Conservation (phyloP, 2,329 filamentous ascomycete species). For the Septoria petroselini region DNA sequence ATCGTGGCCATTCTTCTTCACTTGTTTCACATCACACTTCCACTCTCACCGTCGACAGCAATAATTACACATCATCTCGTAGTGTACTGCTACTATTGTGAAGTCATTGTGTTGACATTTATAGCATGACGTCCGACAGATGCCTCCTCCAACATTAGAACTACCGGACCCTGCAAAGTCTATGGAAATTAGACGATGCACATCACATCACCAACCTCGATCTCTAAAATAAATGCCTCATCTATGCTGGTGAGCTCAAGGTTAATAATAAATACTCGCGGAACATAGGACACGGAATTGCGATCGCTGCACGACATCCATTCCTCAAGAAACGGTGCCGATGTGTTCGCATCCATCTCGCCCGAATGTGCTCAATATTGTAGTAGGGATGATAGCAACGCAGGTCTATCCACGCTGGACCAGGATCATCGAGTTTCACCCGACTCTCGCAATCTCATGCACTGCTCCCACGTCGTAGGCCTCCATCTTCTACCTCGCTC, state of each 20-base stretch:
- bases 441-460: neutral
- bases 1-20: too few relatives aligned
- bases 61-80: too few relatives aligned
- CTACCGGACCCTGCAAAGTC: conserved; percentile 10
- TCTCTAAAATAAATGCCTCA: neutral
- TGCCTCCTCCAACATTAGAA: too few relatives aligned
- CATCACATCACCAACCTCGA: neutral
- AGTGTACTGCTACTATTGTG: too few relatives aligned
- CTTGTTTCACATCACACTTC: too few relatives aligned
- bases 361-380: neutral
- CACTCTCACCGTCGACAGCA: too few relatives aligned
- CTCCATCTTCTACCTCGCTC: neutral
- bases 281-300: neutral
- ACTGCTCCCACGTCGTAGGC: neutral
- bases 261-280: neutral
- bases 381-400: conserved; percentile 3
- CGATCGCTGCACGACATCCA: neutral
- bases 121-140: neutral
- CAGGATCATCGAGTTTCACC: conserved; percentile 3
- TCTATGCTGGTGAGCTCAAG: neutral
- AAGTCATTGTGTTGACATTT: too few relatives aligned
- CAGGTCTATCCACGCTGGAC: conserved; percentile 6
- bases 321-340: too few relatives aligned
- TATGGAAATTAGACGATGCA: conserved; percentile 5
- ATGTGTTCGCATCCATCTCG: neutral